phyloP scores from a whole-genome alignment of 176 grass and related monocot species.

The Aechmea fasciata region DNA sequence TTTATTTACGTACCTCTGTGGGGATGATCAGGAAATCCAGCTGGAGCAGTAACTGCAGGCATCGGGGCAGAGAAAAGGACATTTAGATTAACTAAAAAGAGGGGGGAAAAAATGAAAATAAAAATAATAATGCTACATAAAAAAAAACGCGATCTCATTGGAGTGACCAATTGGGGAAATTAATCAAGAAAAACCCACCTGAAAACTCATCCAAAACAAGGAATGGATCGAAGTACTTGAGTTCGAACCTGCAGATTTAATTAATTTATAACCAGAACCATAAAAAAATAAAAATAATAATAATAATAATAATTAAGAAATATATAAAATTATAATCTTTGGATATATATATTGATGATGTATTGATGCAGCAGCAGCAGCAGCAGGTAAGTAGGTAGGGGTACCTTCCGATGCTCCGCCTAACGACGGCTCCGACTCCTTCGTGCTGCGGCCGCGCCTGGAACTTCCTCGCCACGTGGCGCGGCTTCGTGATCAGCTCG shows the following conservation, averaged over 20 bases:
- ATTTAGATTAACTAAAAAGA: neutral
- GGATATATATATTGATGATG: neutral
- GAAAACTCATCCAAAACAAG: slow-evolving; percentile 92
- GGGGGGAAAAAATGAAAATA: neutral
- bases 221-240: slow-evolving; percentile 93
- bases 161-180: neutral
- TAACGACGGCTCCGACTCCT: slow-evolving; percentile 73
- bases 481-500: slow-evolving; percentile 36
- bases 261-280: no score
- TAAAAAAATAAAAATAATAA: neutral
- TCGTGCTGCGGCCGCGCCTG: slow-evolving; percentile 70
- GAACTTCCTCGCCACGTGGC: slow-evolving; percentile 71
- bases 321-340: neutral
- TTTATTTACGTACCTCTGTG: slow-evolving; percentile 43
- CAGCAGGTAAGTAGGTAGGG: no score
- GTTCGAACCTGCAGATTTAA: slow-evolving; percentile 54
- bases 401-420: slow-evolving; percentile 93
- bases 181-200: slow-evolving; percentile 28
- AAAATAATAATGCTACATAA: neutral
- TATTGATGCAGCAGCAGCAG: no score
- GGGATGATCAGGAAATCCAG: slow-evolving; percentile 95
- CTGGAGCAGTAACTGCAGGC: slow-evolving; percentile 54
- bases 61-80: neutral
- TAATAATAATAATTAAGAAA: neutral
- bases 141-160: neutral